A percentile compares a stretch with the other conserved stretches of the same genome.
Conservation (phyloP, 2,329 filamentous ascomycete species). For the Tympanopsis confertula region DNA sequence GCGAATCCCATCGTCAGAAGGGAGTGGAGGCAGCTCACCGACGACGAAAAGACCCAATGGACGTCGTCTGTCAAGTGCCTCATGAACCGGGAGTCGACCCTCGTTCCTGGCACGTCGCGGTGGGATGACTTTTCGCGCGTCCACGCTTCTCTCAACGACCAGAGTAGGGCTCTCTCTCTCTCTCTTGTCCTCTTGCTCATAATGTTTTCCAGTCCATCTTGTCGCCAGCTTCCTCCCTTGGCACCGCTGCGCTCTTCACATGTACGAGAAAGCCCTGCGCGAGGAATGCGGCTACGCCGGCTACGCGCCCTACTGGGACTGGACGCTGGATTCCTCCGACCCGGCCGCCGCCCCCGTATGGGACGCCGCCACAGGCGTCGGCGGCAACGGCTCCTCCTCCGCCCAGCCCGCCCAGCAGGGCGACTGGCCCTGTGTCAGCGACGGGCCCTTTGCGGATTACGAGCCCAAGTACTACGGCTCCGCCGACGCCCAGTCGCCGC, state of each 20-base stretch:
- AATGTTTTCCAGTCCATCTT: background rate
- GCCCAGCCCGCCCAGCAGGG: constrained; percentile 10
- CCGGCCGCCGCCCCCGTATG: constrained; percentile 9
- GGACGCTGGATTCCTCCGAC: constrained; percentile 11
- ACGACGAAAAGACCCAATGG: background rate
- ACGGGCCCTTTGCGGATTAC: constrained; percentile 16
- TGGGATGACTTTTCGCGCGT: background rate
- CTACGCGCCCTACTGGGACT: constrained; percentile 25
- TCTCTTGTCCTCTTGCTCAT: background rate
- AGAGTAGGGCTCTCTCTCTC: too few species aligned
- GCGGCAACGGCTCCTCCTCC: constrained; percentile 18
- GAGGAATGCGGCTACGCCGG: constrained; percentile 30
- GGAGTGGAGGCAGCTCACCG: background rate
- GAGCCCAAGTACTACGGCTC: background rate
- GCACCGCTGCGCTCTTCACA: constrained; percentile 28
- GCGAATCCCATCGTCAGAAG: background rate
- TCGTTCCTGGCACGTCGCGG: background rate
- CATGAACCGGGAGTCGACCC: background rate
- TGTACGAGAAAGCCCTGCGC: constrained; percentile 27
- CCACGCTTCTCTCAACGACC: background rate
- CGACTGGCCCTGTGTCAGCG: constrained; percentile 13
- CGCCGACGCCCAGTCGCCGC: background rate
- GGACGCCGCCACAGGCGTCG: constrained; percentile 14
- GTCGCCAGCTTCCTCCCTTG: constrained; percentile 22
- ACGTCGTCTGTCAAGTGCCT: background rate